Evolutionary conservation across 306 rosid genomes (phyloP).

Genomic region (Castanea sativa): DNA sequence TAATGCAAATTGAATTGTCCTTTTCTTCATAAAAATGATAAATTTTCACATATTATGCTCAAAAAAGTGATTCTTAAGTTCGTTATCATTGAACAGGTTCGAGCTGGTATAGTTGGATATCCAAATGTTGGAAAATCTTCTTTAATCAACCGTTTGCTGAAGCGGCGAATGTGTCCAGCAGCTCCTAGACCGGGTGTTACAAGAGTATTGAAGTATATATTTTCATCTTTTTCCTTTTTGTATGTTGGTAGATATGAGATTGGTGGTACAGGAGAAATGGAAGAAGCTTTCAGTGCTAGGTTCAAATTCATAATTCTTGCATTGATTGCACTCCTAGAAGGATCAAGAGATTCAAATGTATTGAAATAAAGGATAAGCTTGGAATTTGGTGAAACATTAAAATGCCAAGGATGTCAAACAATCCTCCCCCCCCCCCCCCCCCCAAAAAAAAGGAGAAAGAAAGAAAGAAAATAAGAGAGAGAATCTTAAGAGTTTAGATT

Average conservation of each 20-base stretch:
- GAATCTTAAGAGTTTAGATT: background rate
- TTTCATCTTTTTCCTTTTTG: constrained; percentile 16
- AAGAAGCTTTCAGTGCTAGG: background rate
- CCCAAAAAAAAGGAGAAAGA: background rate
- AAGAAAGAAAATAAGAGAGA: background rate
- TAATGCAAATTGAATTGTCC: background rate
- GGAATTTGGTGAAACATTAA: constrained; percentile 1
- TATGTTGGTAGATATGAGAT: background rate
- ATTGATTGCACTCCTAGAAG: background rate
- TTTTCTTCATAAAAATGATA: constrained; percentile 2
- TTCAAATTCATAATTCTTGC: background rate
- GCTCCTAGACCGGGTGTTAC: constrained; percentile 99
- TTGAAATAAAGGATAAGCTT: background rate
- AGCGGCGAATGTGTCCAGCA: constrained; percentile 87
- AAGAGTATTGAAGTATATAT: constrained; percentile 63
- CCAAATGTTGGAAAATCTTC: constrained; percentile 98
- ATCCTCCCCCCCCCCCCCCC: background rate
- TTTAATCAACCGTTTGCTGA: constrained; percentile 78
- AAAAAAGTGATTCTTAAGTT: background rate
- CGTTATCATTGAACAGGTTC: constrained; percentile 50
- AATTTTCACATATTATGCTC: constrained; percentile 5
- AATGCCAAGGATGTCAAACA: constrained; percentile 3
- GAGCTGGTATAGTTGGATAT: constrained; percentile 97
- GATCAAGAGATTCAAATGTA: background rate
- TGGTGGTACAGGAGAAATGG: background rate